Evolutionary conservation across 495 filamentous ascomycete genomes (phyloP).

Genomic region (Chaetomium cochliodes): DNA sequence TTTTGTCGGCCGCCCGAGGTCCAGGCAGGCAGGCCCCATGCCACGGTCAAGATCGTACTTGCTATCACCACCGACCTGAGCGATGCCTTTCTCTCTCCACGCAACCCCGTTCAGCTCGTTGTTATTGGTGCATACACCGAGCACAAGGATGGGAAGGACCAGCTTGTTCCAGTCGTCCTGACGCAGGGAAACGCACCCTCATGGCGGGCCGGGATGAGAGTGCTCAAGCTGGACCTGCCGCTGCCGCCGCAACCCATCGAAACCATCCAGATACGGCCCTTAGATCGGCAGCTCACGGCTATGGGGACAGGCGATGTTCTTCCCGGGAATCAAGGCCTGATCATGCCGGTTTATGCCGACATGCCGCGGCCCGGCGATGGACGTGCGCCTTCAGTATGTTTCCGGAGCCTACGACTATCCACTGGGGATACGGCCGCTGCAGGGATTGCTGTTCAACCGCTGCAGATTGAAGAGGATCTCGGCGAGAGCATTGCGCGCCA

Average conservation of each 20-base stretch:
- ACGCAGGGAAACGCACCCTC: slow-evolving; percentile 21
- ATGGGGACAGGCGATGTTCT: slow-evolving; percentile 36
- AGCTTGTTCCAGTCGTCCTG: slow-evolving; percentile 42
- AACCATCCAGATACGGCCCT: slow-evolving; percentile 41
- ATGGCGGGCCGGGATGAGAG: slow-evolving; percentile 45
- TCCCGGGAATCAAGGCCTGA: slow-evolving; percentile 29
- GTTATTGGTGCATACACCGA: slow-evolving; percentile 46
- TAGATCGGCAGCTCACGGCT: slow-evolving; percentile 31
- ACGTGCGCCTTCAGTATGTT: slow-evolving; percentile 28
- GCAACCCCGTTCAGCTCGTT: slow-evolving; percentile 57
- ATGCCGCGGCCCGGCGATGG: slow-evolving; percentile 20
- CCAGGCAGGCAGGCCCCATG: slow-evolving; percentile 37
- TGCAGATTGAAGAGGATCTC: slow-evolving; percentile 77
- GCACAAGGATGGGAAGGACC: slow-evolving; percentile 46
- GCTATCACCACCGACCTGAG: slow-evolving; percentile 91
- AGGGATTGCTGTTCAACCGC: slow-evolving; percentile 2
- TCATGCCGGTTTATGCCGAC: slow-evolving; percentile 43
- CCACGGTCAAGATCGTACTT: slow-evolving; percentile 49
- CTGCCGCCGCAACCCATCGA: slow-evolving; percentile 34
- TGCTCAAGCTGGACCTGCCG: slow-evolving; percentile 41
- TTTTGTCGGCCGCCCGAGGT: slow-evolving; percentile 65
- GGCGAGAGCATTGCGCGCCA: slow-evolving; percentile 94
- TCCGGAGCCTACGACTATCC: slow-evolving; percentile 40
- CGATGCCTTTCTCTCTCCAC: slow-evolving; percentile 73
- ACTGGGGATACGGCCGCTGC: slow-evolving; percentile 16